These are phyloP conservation scores for Teunomyces lycoperdinae DNA, from an alignment of 805 yeast species.

Conservation along the genomic window DNA sequence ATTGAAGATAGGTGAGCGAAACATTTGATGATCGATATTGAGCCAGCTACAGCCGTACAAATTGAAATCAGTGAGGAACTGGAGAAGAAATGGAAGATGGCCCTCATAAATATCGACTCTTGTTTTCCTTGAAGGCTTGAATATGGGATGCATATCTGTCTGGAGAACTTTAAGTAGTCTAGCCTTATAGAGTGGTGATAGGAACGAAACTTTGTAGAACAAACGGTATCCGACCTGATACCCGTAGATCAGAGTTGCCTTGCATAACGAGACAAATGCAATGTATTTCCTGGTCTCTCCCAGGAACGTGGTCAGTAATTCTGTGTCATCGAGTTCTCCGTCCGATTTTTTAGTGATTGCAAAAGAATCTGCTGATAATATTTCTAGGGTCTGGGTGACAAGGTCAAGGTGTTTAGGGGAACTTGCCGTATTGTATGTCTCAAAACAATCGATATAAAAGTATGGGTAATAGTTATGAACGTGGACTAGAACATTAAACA, in stretches of 20 bases:
- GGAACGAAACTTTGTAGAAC: constrained; percentile 64
- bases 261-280: constrained; percentile 61
- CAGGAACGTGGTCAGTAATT: background rate
- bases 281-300: constrained; percentile 37
- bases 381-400: constrained; percentile 46
- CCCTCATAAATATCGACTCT: constrained; percentile 52
- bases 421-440: constrained; percentile 22
- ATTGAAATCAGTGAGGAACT: constrained; percentile 80
- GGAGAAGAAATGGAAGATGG: constrained; percentile 74
- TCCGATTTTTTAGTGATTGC: constrained; percentile 15
- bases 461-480: constrained; percentile 87
- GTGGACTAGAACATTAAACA: constrained; percentile 49
- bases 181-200: constrained; percentile 58
- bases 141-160: constrained; percentile 13
- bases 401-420: constrained; percentile 31
- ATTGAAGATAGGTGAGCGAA: constrained; percentile 54
- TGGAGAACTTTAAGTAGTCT: constrained; percentile 50
- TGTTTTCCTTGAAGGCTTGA: background rate
- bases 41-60: constrained; percentile 84
- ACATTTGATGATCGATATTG: constrained; percentile 40
- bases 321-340: constrained; percentile 7
- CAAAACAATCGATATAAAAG: constrained; percentile 61
- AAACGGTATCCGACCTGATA: constrained; percentile 62
- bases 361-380: constrained; percentile 37
- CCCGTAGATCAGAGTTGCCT: constrained; percentile 83